These are phyloP conservation scores for Trichosporon inkin DNA, from an alignment of 1,284 basidiomycete genomes.

Conservation along the genomic window DNA sequence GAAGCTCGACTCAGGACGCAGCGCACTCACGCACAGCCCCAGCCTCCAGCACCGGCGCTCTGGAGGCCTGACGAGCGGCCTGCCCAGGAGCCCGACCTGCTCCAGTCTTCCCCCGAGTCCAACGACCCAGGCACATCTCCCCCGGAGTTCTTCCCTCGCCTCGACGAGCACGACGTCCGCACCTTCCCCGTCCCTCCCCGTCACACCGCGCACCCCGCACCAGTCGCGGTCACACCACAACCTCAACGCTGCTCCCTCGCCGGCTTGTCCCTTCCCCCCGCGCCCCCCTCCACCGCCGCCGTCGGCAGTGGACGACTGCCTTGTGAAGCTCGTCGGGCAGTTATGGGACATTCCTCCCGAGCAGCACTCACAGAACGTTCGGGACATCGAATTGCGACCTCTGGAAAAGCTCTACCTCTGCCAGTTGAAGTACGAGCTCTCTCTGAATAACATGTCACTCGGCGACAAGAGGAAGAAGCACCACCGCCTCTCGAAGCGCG, in stretches of 20 bases:
- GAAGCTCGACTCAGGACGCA: neutral
- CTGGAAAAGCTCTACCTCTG: slow-evolving; percentile 44
- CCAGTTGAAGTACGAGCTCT: slow-evolving; percentile 39
- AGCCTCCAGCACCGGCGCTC: neutral
- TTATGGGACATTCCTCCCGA: slow-evolving; percentile 40
- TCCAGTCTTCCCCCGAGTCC: slow-evolving; percentile 8
- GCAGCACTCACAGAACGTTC: slow-evolving; percentile 35
- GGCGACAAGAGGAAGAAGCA: slow-evolving; percentile 4
- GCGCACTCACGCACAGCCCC: neutral
- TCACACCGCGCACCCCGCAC: neutral
- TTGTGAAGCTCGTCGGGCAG: slow-evolving; percentile 35
- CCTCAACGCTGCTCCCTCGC: neutral
- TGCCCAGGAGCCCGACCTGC: slow-evolving; percentile 7
- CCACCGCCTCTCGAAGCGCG: slow-evolving; percentile 1
- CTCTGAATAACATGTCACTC: slow-evolving; percentile 2
- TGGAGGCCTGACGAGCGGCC: neutral
- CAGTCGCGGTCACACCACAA: neutral
- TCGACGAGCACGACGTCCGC: neutral
- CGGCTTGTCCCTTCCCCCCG: neutral
- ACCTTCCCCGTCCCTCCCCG: neutral
- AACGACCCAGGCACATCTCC: neutral
- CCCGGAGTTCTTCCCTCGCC: neutral
- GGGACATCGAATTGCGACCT: slow-evolving; percentile 27
- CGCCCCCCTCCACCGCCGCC: neutral
- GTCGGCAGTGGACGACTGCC: slow-evolving; percentile 9